A percentile compares a stretch with the other conserved stretches of the same genome.
These are phyloP conservation scores for Vigna reflexopilosa DNA, from an alignment of 306 rosid genomes.

Conservation along the genomic window DNA sequence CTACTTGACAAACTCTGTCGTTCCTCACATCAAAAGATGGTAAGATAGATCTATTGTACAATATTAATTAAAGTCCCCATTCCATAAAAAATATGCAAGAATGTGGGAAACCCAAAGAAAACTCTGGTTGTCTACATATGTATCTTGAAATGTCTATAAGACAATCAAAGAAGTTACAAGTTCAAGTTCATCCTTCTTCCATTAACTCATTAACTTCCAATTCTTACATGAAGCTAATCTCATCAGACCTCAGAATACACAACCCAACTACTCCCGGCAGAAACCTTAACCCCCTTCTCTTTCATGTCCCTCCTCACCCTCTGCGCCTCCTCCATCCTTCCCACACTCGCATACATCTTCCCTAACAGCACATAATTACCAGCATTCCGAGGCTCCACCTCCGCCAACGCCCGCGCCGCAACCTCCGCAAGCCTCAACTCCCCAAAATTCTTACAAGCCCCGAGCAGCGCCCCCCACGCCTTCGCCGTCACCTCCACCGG, in stretches of 20 bases:
- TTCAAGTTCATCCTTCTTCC: too few species aligned
- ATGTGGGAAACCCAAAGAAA: too few species aligned
- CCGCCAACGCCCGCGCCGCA: slow-evolving; percentile 67
- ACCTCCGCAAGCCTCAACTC: slow-evolving; percentile 70
- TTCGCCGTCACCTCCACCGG: slow-evolving; percentile 77
- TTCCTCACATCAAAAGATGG: too few species aligned
- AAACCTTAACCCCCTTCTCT: slow-evolving; percentile 63
- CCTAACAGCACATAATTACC: slow-evolving; percentile 74
- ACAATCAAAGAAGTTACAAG: too few species aligned
- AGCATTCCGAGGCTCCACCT: slow-evolving; percentile 82
- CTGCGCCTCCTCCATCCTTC: slow-evolving; percentile 73
- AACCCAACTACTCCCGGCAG: slow-evolving; percentile 78
- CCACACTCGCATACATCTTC: slow-evolving; percentile 69
- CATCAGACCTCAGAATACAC: slow-evolving; percentile 55
- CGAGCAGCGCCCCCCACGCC: slow-evolving; percentile 87
- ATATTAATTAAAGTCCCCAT: too few species aligned
- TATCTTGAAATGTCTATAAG: too few species aligned
- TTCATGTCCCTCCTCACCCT: slow-evolving; percentile 62
- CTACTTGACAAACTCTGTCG: too few species aligned
- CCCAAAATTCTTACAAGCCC: slow-evolving; percentile 77
- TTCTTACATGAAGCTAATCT: not conserved
- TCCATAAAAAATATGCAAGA: too few species aligned
- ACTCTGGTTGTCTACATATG: too few species aligned
- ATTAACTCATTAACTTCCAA: too few species aligned
- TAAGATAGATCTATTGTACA: too few species aligned